Base-by-base conservation (phyloP, 78 protist genomes). In the Emiliania huxleyi region DNA sequence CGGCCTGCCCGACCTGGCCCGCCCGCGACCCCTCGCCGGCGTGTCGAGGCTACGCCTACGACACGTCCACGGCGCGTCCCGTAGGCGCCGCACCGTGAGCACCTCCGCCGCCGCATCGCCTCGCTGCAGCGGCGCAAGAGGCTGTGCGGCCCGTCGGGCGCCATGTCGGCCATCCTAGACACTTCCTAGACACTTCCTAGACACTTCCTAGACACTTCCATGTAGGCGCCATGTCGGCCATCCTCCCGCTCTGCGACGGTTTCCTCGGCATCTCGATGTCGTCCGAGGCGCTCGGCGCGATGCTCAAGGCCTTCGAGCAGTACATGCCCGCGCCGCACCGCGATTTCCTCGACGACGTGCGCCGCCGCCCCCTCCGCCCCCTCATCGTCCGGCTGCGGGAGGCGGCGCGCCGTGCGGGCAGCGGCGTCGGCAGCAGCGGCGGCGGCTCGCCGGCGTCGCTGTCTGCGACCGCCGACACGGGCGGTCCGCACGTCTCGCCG, bases 151-250 rank as follows among this genome's bases (percentile, higher is more conserved):
- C 56, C 89, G 8, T 81, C 89, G 11, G 89, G 89, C 46, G 89
- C 89, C 38, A 81, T 81, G 89, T 44, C 85, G n/a, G 46, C 85
- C 12, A 3, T 75, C 25, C 81, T 71, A n/a, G n/a, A n/a, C n/a
- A n/a, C n/a, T n/a, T n/a, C n/a, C n/a, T n/a, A n/a, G n/a, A n/a
- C n/a, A n/a, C n/a, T n/a, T n/a, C n/a, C n/a, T n/a, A n/a, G n/a
- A n/a, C n/a, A n/a, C n/a, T n/a, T n/a, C n/a, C n/a, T n/a, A n/a
- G n/a, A n/a, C n/a, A n/a, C n/a, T n/a, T n/a, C n/a, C n/a, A n/a
- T n/a, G n/a, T n/a, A n/a, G 89, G 89, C 46, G 89, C 89, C 38
- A 81, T 81, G 89, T 44, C 49, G 15, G 48, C 87, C 19, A 5
- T 77, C 19, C 55, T 81, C 40, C 89, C 89, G 15, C 0, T 18